Evolutionary conservation across 176 grass and related monocot species (phyloP), one percentile per base, ranked within the genome.

Genomic region (Oryza nivara): DNA sequence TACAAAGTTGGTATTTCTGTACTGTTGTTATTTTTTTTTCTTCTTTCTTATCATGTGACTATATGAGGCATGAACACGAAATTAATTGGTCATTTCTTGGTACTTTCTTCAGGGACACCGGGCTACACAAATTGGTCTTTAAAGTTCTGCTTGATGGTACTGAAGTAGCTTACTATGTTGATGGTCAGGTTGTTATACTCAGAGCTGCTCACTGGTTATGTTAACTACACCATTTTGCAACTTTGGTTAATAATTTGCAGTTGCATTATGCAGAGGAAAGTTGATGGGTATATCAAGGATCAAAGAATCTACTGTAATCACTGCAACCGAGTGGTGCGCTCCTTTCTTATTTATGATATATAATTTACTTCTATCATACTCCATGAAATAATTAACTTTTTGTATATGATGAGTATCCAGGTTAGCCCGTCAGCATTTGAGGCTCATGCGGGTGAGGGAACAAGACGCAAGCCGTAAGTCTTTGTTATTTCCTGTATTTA

Each of bases 371-470:
- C 40, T n/a, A 72, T n/a, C 34, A 41, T 74, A 28, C 11, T 38
- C 16, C 73, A 51, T 65, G 58, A 28, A 72, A 16, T 70, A 68
- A 75, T 67, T 83, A 28, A 87, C 60, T 68, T 78, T 84, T 84
- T 80, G 30, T 32, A 32, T 70, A 0, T 81, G 68, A 80, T 88
- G 46, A 49, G 73, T 89, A 47, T 86, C 78, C 87, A 98, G 96
- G 89, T 98, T 52, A 98, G 96, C 67, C 96, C 96, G 17, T 98
- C 96, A 36, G 93, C 89, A 61, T 98, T 98, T 68, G 96, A 95
- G 88, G 93, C 96, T 85, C 96, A 98, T 94, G 96, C 93, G 16
- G 96, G 96, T 77, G 91, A 89, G 74, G 87, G 93, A 73, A 85
- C 91, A 78, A 90, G 96, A 11, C 91, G 93, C 48, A 98, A 98